phyloP scores from a whole-genome alignment of 768 basidiomycete genomes.

The Termitomyces sp. region DNA sequence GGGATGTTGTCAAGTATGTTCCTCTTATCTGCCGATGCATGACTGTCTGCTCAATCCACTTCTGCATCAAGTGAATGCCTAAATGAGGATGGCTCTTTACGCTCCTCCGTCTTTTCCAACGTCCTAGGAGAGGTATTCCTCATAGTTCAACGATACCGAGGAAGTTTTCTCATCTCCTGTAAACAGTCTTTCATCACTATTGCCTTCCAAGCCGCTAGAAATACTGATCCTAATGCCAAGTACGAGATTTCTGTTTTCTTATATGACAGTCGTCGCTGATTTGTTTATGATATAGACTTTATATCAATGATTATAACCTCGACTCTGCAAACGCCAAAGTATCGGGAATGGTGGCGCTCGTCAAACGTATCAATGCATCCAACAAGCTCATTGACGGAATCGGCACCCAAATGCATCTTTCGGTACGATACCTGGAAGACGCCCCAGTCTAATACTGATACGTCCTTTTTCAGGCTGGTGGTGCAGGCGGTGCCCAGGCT shows the following conservation, averaged over 20 bases:
- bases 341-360: slow-evolving; percentile 32
- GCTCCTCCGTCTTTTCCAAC: neutral
- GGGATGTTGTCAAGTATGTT: slow-evolving; percentile 38
- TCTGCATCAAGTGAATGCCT: slow-evolving; percentile 34
- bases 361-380: slow-evolving; percentile 31
- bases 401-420: slow-evolving; percentile 44
- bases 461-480: slow-evolving; percentile 25
- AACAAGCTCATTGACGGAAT: slow-evolving; percentile 42
- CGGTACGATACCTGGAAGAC: slow-evolving; percentile 8
- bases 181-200: slow-evolving; percentile 39
- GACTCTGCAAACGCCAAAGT: slow-evolving; percentile 46
- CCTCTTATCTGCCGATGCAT: neutral
- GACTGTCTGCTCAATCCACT: neutral
- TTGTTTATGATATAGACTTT: slow-evolving; percentile 15
- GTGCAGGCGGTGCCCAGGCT: slow-evolving; percentile 33
- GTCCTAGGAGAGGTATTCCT: neutral
- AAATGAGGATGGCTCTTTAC: slow-evolving; percentile 19
- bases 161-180: neutral
- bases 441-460: neutral
- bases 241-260: slow-evolving; percentile 11
- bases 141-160: no score
- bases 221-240: slow-evolving; percentile 44
- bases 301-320: slow-evolving; percentile 42
- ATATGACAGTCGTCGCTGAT: neutral
- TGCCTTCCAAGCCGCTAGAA: slow-evolving; percentile 45